These are phyloP conservation scores for Scheffersomyces illinoinensis DNA, from an alignment of 1,139 yeast genomes.

Conservation along the genomic window DNA sequence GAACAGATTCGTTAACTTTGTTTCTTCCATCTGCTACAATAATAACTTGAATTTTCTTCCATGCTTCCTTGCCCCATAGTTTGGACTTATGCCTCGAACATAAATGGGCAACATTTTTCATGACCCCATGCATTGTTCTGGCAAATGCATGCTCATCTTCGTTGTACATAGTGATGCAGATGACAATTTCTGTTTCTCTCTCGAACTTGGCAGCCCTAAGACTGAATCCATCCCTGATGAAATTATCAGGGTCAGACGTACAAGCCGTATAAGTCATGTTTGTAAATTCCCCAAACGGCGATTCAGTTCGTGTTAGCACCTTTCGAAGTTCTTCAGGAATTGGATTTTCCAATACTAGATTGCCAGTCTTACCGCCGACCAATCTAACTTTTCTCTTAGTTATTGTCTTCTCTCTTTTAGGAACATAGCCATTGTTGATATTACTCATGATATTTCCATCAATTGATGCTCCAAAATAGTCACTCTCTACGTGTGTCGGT, in stretches of 20 bases:
- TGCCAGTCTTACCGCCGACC: conserved; percentile 62
- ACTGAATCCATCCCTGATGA: conserved; percentile 76
- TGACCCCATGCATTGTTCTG: conserved; percentile 89
- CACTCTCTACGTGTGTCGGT: conserved; percentile 20
- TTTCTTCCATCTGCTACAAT: conserved; percentile 93
- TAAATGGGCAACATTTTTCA: conserved; percentile 86
- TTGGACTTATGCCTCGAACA: conserved; percentile 77
- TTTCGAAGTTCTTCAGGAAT: conserved; percentile 83
- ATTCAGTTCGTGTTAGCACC: conserved; percentile 77
- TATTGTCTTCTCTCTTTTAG: conserved; percentile 35
- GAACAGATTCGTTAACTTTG: conserved; percentile 76
- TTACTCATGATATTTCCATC: conserved; percentile 50
- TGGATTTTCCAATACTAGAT: conserved; percentile 87
- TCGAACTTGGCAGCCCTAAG: conserved; percentile 81
- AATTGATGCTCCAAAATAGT: conserved; percentile 45
- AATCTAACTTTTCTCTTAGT: conserved; percentile 60
- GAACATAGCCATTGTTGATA: conserved; percentile 39
- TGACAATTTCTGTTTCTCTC: conserved; percentile 84
- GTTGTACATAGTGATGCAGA: conserved; percentile 94
- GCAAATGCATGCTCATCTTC: conserved; percentile 88
- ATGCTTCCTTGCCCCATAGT: conserved; percentile 92
- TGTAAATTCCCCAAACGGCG: conserved; percentile 79
- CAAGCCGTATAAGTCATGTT: conserved; percentile 96
- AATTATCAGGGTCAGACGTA: conserved; percentile 85
- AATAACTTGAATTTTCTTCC: conserved; percentile 92